Evolutionary conservation across 2,329 filamentous ascomycete genomes (phyloP), one percentile per base, ranked within the genome.

Genomic region (Colletotrichum sp.): DNA sequence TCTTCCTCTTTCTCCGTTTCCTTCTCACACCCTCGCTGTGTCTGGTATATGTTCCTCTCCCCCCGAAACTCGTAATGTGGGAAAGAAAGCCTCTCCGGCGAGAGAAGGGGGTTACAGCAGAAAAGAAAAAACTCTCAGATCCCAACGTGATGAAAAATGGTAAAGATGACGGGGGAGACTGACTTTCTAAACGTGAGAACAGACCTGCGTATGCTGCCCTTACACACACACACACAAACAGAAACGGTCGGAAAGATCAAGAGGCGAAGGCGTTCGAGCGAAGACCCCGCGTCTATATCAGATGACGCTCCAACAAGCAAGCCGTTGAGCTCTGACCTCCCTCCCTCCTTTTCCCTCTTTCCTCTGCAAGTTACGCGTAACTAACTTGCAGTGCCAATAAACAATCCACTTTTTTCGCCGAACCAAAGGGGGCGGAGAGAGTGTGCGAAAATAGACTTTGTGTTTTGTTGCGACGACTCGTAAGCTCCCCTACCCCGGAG

Each of bases 261-360:
- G 12, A 16, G 13, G 24, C 2, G 21, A 15, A 55, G 2, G n/a
- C 1, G 52, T 21, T 60, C 21, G 68, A 71, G 68, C 61, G 62
- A 75, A 52, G 52, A 71, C 52, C 52, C 68, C 30, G 48, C 68
- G 68, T 24, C 36, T 71, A 71, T 66, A 71, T 71, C 72, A 71
- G 72, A 71, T 71, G 72, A 62, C 68, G 52, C 68, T 61, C 30
- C 61, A 75, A 71, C 68, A 61, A 61, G 61, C 21, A 43, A 43
- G 38, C 38, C 18, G 26, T 65, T 55, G 30, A 61, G 72, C 72
- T 71, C 61, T 71, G 72, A 71, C 67, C 68, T 36, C 55, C 18
- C 21, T 24, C 21, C 34, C 21, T 24, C 21, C 34, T 38, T 21
- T 58, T 24, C 36, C 6, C 38, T 43, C 38, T 12, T 12, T n/a